Percentiles rank a stretch among this genome's conserved stretches.
phyloP scores from a whole-genome alignment of 2,329 filamentous ascomycete genomes.

The Pyricularia sp. region DNA sequence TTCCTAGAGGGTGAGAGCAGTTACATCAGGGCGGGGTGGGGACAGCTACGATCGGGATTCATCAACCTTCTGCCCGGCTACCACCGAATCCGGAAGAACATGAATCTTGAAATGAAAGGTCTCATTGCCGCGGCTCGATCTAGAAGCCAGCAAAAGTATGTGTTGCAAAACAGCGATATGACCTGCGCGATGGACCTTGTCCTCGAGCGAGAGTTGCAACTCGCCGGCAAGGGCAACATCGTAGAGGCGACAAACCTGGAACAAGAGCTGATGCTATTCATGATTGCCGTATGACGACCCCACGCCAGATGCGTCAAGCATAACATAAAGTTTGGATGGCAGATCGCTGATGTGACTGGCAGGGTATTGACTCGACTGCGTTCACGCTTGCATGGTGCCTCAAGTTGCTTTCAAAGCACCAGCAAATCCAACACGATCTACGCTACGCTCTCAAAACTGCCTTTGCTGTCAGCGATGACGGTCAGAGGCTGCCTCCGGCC shows the following conservation, averaged over 20 bases:
- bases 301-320: too few species aligned
- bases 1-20: background rate
- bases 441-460: background rate
- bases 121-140: constrained; percentile 11
- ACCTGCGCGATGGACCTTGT: constrained; percentile 4
- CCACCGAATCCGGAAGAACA: constrained; percentile 9
- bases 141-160: constrained; percentile 7
- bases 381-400: constrained; percentile 18
- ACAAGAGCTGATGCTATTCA: constrained; percentile 1
- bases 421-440: constrained; percentile 2
- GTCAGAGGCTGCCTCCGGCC: background rate
- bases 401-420: constrained; percentile 5
- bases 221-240: background rate
- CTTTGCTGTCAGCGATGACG: background rate
- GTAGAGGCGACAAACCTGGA: background rate
- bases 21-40: background rate
- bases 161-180: constrained; percentile 12
- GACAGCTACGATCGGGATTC: background rate
- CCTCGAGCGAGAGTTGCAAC: background rate
- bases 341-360: constrained; percentile 12
- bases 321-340: too few species aligned
- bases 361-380: constrained; percentile 32
- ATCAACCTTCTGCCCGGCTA: constrained; percentile 5
- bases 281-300: background rate
- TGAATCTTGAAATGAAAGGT: constrained; percentile 11